Evolutionary conservation across 2,329 filamentous ascomycete species (phyloP).

Genomic region (Neofusicoccum laricinum): DNA sequence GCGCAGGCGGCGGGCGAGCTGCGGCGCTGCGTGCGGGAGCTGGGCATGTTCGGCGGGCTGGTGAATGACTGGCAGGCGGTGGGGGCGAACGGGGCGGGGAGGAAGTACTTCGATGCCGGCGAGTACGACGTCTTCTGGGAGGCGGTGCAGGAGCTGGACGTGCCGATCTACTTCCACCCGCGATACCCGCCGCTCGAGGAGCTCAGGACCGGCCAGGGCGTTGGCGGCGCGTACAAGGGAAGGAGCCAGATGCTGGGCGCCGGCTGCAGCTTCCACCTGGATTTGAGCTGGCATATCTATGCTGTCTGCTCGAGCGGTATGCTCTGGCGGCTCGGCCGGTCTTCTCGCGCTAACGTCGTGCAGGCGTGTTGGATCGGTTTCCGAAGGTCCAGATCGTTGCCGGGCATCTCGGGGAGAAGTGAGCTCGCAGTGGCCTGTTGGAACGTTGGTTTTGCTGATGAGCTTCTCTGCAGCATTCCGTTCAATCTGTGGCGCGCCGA

Average conservation of each 20-base stretch:
- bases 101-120: constrained; percentile 30
- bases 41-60: constrained; percentile 62
- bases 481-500: constrained; percentile 40
- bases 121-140: constrained; percentile 33
- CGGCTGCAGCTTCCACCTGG: constrained; percentile 39
- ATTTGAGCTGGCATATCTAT: constrained; percentile 46
- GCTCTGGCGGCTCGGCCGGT: not conserved
- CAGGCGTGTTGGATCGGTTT: constrained; percentile 42
- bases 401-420: constrained; percentile 44
- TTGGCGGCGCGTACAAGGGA: not conserved
- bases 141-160: constrained; percentile 29
- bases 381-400: constrained; percentile 43
- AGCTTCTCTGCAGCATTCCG: constrained; percentile 27
- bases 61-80: constrained; percentile 42
- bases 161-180: constrained; percentile 35
- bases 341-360: not conserved
- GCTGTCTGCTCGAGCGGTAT: constrained; percentile 35
- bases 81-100: constrained; percentile 26
- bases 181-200: constrained; percentile 22
- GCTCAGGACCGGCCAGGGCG: not conserved
- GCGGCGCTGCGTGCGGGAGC: constrained; percentile 27
- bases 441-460: not conserved
- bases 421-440: not conserved
- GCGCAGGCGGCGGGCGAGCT: constrained; percentile 30
- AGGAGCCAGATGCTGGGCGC: constrained; percentile 28